These are phyloP conservation scores for Alternaria longipes DNA, from an alignment of 2,329 filamentous ascomycete genomes.

Conservation along the genomic window DNA sequence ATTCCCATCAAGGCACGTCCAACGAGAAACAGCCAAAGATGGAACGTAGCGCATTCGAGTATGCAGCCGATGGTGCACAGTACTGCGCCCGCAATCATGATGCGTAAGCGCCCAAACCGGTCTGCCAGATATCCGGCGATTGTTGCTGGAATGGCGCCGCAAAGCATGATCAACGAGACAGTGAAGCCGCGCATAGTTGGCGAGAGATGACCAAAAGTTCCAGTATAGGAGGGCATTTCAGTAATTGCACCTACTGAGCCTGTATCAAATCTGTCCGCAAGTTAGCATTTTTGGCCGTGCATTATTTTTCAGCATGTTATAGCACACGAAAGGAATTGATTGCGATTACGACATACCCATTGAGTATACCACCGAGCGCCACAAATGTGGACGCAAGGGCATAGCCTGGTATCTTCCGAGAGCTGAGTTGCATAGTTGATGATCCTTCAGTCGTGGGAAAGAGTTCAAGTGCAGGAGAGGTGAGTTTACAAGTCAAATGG, in stretches of 20 bases:
- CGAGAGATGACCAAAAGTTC: background rate
- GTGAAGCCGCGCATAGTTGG: background rate
- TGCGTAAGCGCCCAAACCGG: background rate
- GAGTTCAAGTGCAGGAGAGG: background rate
- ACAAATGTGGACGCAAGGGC: background rate
- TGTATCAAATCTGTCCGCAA: background rate
- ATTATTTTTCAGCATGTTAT: no score
- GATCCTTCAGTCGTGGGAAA: background rate
- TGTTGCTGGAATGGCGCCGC: background rate
- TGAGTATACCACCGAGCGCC: background rate
- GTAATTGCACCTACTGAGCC: background rate
- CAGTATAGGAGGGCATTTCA: background rate
- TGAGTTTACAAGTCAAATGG: no score
- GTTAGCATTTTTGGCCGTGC: background rate
- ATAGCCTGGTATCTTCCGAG: background rate
- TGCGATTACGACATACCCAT: background rate
- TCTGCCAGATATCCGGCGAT: background rate
- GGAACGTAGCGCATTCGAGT: background rate
- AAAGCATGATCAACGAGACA: background rate
- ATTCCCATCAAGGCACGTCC: background rate
- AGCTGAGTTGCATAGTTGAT: background rate
- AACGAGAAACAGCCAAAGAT: background rate
- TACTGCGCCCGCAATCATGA: background rate
- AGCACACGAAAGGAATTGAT: fast-evolving
- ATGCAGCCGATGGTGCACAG: background rate